Evolutionary conservation across 495 filamentous ascomycete genomes (phyloP).

Genomic region (Lophium mytilinum): DNA sequence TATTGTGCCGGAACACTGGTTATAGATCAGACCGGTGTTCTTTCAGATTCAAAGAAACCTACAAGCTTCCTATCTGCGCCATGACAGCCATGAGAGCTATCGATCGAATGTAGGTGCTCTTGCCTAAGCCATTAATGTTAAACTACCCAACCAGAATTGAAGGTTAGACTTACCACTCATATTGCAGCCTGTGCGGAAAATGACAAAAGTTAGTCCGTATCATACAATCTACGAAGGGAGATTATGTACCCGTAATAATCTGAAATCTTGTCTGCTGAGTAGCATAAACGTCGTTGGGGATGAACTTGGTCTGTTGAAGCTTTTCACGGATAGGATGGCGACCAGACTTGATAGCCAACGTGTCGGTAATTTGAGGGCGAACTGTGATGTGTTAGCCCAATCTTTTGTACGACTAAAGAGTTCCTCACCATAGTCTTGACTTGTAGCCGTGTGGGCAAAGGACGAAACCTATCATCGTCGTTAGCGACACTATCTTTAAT

Average conservation of each 20-base stretch:
- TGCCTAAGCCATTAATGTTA: slow-evolving; percentile 32
- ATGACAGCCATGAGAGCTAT: slow-evolving; percentile 80
- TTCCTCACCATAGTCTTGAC: slow-evolving; percentile 54
- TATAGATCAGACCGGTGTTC: background rate
- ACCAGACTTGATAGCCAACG: slow-evolving; percentile 68
- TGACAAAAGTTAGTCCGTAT: background rate
- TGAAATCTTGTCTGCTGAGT: slow-evolving; percentile 71
- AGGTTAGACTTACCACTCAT: slow-evolving; percentile 63
- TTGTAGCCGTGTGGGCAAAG: slow-evolving; percentile 71
- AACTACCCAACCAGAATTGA: too few species aligned
- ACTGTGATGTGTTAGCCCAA: slow-evolving; percentile 32
- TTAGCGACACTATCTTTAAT: slow-evolving; percentile 4
- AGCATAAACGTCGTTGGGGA: slow-evolving; percentile 87
- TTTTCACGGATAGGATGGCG: slow-evolving; percentile 81
- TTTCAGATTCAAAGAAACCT: background rate
- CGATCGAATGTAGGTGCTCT: slow-evolving; percentile 84
- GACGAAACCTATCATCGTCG: slow-evolving; percentile 39
- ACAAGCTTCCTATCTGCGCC: slow-evolving; percentile 85
- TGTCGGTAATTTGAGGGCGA: slow-evolving; percentile 66
- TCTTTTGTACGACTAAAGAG: background rate
- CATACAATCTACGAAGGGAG: background rate
- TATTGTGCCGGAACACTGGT: slow-evolving; percentile 65
- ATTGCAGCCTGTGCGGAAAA: slow-evolving; percentile 58
- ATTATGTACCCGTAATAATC: slow-evolving; percentile 56
- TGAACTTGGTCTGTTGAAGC: slow-evolving; percentile 55